A percentile compares a stretch with the other conserved stretches of the same genome.
These are phyloP conservation scores for Wickerhamomyces hampshirensis DNA, from an alignment of 805 yeast species.

Conservation along the genomic window DNA sequence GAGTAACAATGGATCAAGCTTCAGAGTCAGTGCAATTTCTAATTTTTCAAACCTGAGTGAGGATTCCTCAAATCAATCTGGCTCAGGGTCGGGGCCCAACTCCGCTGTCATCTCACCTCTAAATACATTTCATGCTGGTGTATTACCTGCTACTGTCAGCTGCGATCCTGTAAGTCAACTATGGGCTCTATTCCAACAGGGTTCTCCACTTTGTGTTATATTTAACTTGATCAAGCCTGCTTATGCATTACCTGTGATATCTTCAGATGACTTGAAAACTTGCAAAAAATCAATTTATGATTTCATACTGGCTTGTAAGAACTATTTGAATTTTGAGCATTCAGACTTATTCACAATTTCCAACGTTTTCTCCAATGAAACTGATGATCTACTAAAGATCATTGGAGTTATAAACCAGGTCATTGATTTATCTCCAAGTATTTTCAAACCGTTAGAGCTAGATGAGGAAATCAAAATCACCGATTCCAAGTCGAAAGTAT, in stretches of 20 bases:
- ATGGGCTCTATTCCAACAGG: conserved; percentile 86
- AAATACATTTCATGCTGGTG: conserved; percentile 70
- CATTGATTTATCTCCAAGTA: conserved; percentile 46
- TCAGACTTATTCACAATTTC: conserved; percentile 86
- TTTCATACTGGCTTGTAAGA: conserved; percentile 81
- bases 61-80: conserved; percentile 24
- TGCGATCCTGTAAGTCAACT: conserved; percentile 93
- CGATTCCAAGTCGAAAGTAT: conserved; percentile 70
- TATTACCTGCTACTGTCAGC: conserved; percentile 63
- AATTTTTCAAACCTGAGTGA: conserved; percentile 29
- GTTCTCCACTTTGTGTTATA: conserved; percentile 83
- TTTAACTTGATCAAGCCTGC: conserved; percentile 67
- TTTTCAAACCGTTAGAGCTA: conserved; percentile 29
- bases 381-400: conserved; percentile 72
- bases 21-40: conserved; percentile 32
- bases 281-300: conserved; percentile 89
- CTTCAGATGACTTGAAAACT: conserved; percentile 75
- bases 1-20: conserved; percentile 13
- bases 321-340: conserved; percentile 67
- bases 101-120: conserved; percentile 23
- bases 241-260: conserved; percentile 55
- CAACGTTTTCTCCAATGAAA: conserved; percentile 78
- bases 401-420: conserved; percentile 66
- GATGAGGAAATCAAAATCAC: conserved; percentile 28
- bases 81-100: conserved; percentile 20